Conservation (phyloP, 768 basidiomycete species). For the Tubosaeta brunneosetosa region DNA sequence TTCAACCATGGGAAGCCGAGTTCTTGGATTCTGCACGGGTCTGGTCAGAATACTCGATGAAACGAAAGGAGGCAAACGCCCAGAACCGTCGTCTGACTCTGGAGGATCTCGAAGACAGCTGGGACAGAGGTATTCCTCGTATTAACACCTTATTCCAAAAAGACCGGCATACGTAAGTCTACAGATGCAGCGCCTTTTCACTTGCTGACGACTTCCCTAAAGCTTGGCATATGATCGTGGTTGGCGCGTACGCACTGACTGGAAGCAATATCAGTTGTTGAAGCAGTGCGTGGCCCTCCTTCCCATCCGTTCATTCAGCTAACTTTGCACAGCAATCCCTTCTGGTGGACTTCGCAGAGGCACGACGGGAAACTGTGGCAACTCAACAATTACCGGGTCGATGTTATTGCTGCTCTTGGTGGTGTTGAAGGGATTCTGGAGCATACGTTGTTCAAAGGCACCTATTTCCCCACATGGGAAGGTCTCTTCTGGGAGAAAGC, state of each 20-base stretch:
- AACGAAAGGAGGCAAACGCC: slow-evolving; percentile 98
- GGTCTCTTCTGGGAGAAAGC: slow-evolving; percentile 99
- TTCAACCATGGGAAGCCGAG: slow-evolving; percentile 97
- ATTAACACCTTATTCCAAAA: slow-evolving; percentile 99
- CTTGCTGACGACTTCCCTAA: slow-evolving; percentile 2
- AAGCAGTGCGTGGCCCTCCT: slow-evolving; percentile 61
- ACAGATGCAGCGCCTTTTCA: neutral
- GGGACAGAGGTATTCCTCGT: slow-evolving; percentile 97
- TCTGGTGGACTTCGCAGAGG: slow-evolving; percentile 99
- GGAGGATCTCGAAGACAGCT: slow-evolving; percentile 96
- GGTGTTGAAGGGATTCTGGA: slow-evolving; percentile 96
- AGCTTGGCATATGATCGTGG: slow-evolving; percentile 97
- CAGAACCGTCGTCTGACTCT: slow-evolving; percentile 95
- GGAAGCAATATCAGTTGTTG: slow-evolving; percentile 94
- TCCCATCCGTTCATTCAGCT: slow-evolving; percentile 3
- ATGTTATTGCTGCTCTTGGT: slow-evolving; percentile 96
- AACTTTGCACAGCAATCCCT: slow-evolving; percentile 69
- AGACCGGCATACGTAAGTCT: slow-evolving; percentile 81
- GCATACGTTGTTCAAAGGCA: slow-evolving; percentile 96
- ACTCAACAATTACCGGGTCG: slow-evolving; percentile 96
- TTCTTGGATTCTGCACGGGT: slow-evolving; percentile 98
- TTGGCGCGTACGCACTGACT: slow-evolving; percentile 96
- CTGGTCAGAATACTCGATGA: slow-evolving; percentile 99
- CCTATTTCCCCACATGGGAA: slow-evolving; percentile 97
- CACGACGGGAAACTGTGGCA: slow-evolving; percentile 97